Conservation (phyloP, 2,329 filamentous ascomycete species). For the Claviceps citrina region DNA sequence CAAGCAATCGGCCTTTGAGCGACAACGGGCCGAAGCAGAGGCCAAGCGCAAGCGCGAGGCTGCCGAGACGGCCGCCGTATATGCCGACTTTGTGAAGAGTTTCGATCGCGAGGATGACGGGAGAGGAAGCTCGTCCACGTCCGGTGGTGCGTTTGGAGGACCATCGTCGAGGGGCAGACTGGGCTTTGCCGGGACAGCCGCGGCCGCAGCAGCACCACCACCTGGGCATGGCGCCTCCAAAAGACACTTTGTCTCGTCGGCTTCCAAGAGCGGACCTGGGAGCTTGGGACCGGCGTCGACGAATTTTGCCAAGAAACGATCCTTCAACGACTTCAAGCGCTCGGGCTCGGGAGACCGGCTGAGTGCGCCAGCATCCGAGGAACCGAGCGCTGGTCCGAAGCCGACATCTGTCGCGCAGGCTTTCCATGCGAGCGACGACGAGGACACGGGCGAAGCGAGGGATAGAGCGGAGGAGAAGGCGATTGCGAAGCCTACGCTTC, state of each 20-base stretch:
- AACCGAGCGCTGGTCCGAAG: slow-evolving; percentile 19
- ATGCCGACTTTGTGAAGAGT: slow-evolving; percentile 75
- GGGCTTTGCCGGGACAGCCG: slow-evolving; percentile 3
- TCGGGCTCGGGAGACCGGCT: slow-evolving; percentile 26
- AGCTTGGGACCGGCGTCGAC: slow-evolving; percentile 40
- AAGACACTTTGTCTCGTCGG: slow-evolving; percentile 50
- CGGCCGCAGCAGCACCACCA: not conserved
- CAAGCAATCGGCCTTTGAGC: slow-evolving; percentile 79
- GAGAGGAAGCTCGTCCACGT: not conserved
- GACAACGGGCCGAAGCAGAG: slow-evolving; percentile 76
- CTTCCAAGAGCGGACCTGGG: slow-evolving; percentile 43
- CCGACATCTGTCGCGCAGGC: slow-evolving; percentile 50
- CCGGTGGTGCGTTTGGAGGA: slow-evolving; percentile 11
- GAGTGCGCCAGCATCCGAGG: slow-evolving; percentile 20
- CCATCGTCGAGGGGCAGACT: slow-evolving; percentile 5
- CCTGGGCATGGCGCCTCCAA: slow-evolving; percentile 20
- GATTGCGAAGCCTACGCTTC: slow-evolving; percentile 45
- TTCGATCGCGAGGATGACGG: slow-evolving; percentile 47
- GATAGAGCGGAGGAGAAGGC: slow-evolving; percentile 40
- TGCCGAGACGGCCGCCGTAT: slow-evolving; percentile 73
- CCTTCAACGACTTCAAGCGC: slow-evolving; percentile 23
- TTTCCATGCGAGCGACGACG: slow-evolving; percentile 54
- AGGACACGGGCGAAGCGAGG: slow-evolving; percentile 28
- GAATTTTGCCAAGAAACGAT: slow-evolving; percentile 38
- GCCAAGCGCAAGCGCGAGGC: slow-evolving; percentile 73